Percentiles rank a stretch among this genome's conserved stretches.
phyloP scores from a whole-genome alignment of 2,329 filamentous ascomycete genomes.

The Fusarium coicis region DNA sequence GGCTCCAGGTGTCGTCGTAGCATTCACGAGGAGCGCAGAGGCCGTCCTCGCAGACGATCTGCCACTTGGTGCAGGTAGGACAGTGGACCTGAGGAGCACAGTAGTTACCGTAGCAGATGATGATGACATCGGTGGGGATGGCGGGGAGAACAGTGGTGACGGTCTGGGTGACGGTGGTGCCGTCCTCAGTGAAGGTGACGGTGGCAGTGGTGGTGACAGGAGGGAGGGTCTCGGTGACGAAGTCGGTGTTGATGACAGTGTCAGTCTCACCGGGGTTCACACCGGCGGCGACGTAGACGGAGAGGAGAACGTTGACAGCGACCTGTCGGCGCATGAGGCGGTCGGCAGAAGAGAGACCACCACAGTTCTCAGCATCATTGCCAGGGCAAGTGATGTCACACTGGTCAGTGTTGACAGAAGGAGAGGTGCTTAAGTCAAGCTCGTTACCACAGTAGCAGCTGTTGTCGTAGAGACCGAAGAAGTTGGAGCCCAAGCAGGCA shows the following conservation, averaged over 20 bases:
- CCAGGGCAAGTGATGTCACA: conserved; percentile 48
- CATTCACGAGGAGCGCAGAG: conserved; percentile 46
- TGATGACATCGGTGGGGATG: conserved; percentile 35
- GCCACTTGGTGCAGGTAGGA: conserved; percentile 41
- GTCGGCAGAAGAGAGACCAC: conserved; percentile 30
- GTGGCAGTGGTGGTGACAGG: conserved; percentile 40
- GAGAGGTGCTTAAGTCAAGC: conserved; percentile 16
- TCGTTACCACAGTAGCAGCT: conserved; percentile 47
- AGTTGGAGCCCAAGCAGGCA: conserved; percentile 39
- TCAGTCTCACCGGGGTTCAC: conserved; percentile 25
- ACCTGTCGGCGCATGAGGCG: conserved; percentile 39
- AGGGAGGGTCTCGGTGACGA: conserved; percentile 42
- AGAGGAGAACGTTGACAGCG: conserved; percentile 38
- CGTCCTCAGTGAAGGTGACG: conserved; percentile 45
- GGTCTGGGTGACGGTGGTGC: conserved; percentile 39
- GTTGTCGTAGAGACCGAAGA: conserved; percentile 41
- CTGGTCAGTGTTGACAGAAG: conserved; percentile 14
- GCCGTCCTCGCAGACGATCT: conserved; percentile 50
- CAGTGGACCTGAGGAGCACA: conserved; percentile 46
- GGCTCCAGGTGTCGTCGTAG: conserved; percentile 41
- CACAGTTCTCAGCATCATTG: conserved; percentile 37
- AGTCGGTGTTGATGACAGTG: conserved; percentile 28
- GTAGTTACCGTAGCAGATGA: conserved; percentile 47
- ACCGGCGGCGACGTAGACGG: conserved; percentile 29
- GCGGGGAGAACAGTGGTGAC: conserved; percentile 36